These are phyloP conservation scores for Corinectria fuckeliana DNA, from an alignment of 2,329 filamentous ascomycete species.

Conservation along the genomic window DNA sequence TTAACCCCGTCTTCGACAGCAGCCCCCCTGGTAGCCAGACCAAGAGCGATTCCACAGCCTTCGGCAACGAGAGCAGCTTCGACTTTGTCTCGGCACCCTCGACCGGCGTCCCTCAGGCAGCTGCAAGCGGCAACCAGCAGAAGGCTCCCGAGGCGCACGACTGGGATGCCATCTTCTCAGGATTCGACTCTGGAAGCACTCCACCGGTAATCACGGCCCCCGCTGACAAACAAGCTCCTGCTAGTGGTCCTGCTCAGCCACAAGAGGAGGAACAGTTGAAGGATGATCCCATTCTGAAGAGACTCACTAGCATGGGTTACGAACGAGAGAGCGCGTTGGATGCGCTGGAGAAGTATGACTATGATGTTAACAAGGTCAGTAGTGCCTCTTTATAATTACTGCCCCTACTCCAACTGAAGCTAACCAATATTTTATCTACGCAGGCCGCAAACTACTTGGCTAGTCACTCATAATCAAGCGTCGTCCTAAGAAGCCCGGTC, in stretches of 20 bases:
- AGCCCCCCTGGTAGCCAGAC: slow-evolving; percentile 61
- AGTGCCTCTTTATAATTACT: slow-evolving; percentile 42
- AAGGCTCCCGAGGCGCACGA: slow-evolving; percentile 68
- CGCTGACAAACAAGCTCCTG: slow-evolving; percentile 24
- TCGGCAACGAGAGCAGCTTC: slow-evolving; percentile 63
- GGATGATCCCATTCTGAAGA: slow-evolving; percentile 87
- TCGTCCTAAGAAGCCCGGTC: slow-evolving; percentile 11
- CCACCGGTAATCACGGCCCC: slow-evolving; percentile 35
- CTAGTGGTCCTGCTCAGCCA: slow-evolving; percentile 29
- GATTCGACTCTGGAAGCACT: slow-evolving; percentile 66
- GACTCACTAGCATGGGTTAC: slow-evolving; percentile 90
- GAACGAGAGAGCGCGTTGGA: slow-evolving; percentile 72
- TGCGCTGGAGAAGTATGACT: slow-evolving; percentile 93
- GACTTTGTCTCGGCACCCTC: slow-evolving; percentile 59
- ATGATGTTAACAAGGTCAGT: slow-evolving; percentile 96
- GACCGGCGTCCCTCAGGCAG: slow-evolving; percentile 42
- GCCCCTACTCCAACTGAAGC: background rate
- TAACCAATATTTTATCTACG: slow-evolving; percentile 18
- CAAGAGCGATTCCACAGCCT: slow-evolving; percentile 60
- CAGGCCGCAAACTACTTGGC: slow-evolving; percentile 63
- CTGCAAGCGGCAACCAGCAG: slow-evolving; percentile 47
- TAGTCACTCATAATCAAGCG: slow-evolving; percentile 55
- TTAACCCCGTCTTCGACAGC: slow-evolving; percentile 83
- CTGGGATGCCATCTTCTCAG: slow-evolving; percentile 94
- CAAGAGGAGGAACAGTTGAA: slow-evolving; percentile 62